Conservation (phyloP, 495 filamentous ascomycete species). For the Xylaria bambusicola region DNA sequence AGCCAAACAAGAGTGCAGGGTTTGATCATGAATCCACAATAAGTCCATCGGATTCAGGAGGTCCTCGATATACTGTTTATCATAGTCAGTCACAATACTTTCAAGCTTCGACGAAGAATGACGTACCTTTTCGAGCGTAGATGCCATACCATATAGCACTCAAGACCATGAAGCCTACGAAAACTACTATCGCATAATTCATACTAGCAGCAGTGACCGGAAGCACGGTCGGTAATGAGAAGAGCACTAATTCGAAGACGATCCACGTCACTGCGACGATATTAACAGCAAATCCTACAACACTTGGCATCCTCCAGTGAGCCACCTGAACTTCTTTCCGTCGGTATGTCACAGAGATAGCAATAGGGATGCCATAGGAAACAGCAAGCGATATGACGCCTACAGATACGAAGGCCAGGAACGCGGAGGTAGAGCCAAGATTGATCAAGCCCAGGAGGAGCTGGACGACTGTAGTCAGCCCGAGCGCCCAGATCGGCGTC, state of each 20-base stretch:
- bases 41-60: conserved; percentile 31
- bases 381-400: conserved; percentile 63
- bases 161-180: conserved; percentile 59
- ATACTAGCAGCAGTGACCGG: conserved; percentile 61
- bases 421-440: conserved; percentile 56
- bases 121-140: conserved; percentile 34
- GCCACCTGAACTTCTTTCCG: conserved; percentile 46
- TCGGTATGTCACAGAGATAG: conserved; percentile 33
- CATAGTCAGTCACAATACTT: background rate
- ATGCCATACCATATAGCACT: conserved; percentile 45
- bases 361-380: conserved; percentile 62
- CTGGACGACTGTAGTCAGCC: conserved; percentile 53
- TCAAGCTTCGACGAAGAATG: background rate
- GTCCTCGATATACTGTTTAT: conserved; percentile 28
- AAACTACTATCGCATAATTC: conserved; percentile 66
- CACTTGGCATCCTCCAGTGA: conserved; percentile 56
- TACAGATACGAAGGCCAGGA: conserved; percentile 57
- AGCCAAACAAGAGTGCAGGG: background rate
- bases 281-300: conserved; percentile 48
- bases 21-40: conserved; percentile 3
- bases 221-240: conserved; percentile 63
- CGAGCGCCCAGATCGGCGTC: conserved; percentile 53
- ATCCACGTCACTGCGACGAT: conserved; percentile 51
- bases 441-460: conserved; percentile 57
- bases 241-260: conserved; percentile 58